Base-by-base conservation (phyloP, 2,329 filamentous ascomycete genomes). In the Trichoderma sp. region DNA sequence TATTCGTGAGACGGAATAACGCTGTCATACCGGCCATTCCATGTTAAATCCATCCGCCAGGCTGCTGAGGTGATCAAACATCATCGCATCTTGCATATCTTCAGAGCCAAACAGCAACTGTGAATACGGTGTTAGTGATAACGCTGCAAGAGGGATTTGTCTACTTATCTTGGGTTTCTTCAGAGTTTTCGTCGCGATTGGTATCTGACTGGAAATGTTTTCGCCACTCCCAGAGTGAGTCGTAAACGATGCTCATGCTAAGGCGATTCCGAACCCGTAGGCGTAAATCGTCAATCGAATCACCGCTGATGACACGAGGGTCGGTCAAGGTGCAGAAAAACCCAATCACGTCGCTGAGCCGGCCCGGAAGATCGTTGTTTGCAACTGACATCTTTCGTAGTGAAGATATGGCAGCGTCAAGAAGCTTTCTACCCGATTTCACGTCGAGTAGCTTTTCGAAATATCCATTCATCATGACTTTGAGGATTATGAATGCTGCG, bases 251-350 rank as follows among this genome's bases (percentile, higher is more conserved):
- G 62, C 62, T 66, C 62, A 66, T 66, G 37, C 53, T 66, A 0
- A 66, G 62, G n/a, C 62, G 62, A 13, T 66, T 66, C n/a, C 53
- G 62, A 57, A 66, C 62, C n/a, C 62, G 62, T 27, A 66, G 11
- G 29, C 62, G 62, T 29, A 66, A 43, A 8, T 66, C 62, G 24
- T 66, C 62, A 16, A 58, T 21, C 14, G 53, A 66, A 4, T 57
- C 52, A 13, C 62, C 62, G n/a, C 62, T 66, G 6, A 66, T 66
- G 14, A 66, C 62, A 47, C 62, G 62, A 49, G 62, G 62, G 24
- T 66, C 35, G 6, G 62, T 37, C 5, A 66, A 55, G 19, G 37
- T 58, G 13, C 62, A 66, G 13, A 66, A 66, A 29, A 66, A 66
- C 2, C 62, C 62, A 27, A 66, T 58, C 5, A 66, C 62, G 5